phyloP scores from a whole-genome alignment of 768 basidiomycete species.

The Tulasnella sp. region DNA sequence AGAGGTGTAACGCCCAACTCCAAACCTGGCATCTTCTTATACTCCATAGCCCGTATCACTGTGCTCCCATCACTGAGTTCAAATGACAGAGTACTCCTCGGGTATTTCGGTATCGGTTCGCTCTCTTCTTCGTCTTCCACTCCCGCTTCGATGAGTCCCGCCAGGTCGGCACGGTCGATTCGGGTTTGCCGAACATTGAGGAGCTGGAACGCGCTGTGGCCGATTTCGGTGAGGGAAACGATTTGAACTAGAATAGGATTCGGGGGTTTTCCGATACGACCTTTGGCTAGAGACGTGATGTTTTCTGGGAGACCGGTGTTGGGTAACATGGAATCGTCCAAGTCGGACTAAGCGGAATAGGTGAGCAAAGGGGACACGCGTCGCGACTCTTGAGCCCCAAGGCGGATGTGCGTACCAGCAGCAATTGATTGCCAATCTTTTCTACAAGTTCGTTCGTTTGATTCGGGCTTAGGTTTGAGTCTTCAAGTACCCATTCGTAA shows the following conservation, averaged over 20 bases:
- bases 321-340: constrained; percentile 60
- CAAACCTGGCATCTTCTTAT: constrained; percentile 53
- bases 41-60: constrained; percentile 69
- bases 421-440: constrained; percentile 55
- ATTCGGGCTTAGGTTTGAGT: constrained; percentile 38
- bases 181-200: constrained; percentile 58
- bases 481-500: constrained; percentile 28
- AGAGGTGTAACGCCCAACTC: constrained; percentile 67
- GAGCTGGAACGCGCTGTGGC: constrained; percentile 71
- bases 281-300: constrained; percentile 28
- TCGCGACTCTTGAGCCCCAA: background rate
- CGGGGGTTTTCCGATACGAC: background rate
- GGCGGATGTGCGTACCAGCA: constrained; percentile 32
- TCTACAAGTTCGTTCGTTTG: constrained; percentile 47
- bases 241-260: constrained; percentile 56
- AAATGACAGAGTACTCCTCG: constrained; percentile 68
- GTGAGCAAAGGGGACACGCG: background rate
- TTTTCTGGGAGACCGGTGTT: constrained; percentile 59
- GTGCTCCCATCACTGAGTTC: constrained; percentile 70
- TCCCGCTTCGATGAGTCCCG: constrained; percentile 43
- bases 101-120: constrained; percentile 74
- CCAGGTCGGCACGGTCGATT: constrained; percentile 56
- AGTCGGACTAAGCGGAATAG: constrained; percentile 41
- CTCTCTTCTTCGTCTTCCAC: constrained; percentile 52
- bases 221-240: constrained; percentile 71